These are phyloP conservation scores for Botrytis pseudocinerea DNA, from an alignment of 2,329 filamentous ascomycete species.

Conservation along the genomic window DNA sequence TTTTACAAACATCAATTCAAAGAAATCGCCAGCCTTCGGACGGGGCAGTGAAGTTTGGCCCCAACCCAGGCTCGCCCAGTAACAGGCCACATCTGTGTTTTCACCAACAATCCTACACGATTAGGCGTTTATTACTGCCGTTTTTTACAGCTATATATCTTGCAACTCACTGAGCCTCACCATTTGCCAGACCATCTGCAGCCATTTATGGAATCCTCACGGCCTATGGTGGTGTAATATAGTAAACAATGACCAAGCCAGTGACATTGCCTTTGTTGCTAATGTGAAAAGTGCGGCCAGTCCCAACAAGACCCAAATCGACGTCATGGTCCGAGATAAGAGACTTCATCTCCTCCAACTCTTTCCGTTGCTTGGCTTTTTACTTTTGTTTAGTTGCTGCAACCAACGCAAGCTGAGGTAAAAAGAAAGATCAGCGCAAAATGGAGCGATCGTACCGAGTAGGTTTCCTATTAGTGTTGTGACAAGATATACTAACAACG, in stretches of 20 bases:
- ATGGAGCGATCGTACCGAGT: slow-evolving; percentile 19
- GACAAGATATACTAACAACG: background rate
- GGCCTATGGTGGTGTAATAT: background rate
- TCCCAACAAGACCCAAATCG: background rate
- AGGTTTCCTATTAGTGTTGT: background rate
- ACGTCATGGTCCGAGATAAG: background rate
- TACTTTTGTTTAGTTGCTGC: background rate
- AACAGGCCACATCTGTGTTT: background rate
- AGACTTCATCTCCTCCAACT: background rate
- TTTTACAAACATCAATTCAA: background rate
- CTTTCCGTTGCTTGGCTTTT: background rate
- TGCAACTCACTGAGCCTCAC: background rate
- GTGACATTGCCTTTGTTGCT: background rate
- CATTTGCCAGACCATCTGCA: background rate
- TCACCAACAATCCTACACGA: background rate
- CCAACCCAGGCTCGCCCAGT: background rate
- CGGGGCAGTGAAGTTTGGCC: background rate
- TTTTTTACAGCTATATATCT: rapidly evolving
- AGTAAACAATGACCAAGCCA: too few relatives aligned
- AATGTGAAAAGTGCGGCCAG: background rate
- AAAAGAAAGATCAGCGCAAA: background rate
- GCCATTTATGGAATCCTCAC: background rate
- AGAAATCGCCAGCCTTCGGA: background rate
- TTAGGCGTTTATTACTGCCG: background rate
- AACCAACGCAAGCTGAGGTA: background rate